Conservation (phyloP, 352 stramenopile species). For the Stramenopiles sp. region DNA sequence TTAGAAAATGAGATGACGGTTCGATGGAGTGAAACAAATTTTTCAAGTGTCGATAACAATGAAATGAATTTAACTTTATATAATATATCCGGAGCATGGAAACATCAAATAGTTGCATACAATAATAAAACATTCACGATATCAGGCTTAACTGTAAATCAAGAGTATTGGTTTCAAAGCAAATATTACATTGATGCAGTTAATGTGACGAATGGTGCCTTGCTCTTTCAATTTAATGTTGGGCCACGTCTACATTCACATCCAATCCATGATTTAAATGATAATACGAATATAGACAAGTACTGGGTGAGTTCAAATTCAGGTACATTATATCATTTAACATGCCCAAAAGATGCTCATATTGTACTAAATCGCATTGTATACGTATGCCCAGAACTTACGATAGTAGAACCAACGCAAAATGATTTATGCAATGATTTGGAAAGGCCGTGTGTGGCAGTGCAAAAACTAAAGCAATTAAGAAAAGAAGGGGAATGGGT, state of each 20-base stretch:
- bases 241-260: neutral
- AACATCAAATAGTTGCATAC: neutral
- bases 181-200: no score
- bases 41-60: neutral
- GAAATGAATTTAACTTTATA: neutral
- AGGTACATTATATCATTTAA: neutral
- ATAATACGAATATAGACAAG: neutral
- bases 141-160: neutral
- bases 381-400: neutral
- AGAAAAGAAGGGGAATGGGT: neutral
- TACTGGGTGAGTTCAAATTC: neutral
- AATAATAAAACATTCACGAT: neutral
- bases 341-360: neutral
- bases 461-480: neutral
- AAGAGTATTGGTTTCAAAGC: neutral
- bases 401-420: neutral
- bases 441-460: neutral
- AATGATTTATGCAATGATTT: neutral
- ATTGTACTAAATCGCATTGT: neutral
- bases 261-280: neutral
- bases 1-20: neutral
- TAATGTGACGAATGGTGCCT: neutral
- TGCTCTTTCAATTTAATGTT: neutral
- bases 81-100: neutral
- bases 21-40: neutral